Conservation (phyloP, 352 stramenopile species). For the Pythium utonaiense region DNA sequence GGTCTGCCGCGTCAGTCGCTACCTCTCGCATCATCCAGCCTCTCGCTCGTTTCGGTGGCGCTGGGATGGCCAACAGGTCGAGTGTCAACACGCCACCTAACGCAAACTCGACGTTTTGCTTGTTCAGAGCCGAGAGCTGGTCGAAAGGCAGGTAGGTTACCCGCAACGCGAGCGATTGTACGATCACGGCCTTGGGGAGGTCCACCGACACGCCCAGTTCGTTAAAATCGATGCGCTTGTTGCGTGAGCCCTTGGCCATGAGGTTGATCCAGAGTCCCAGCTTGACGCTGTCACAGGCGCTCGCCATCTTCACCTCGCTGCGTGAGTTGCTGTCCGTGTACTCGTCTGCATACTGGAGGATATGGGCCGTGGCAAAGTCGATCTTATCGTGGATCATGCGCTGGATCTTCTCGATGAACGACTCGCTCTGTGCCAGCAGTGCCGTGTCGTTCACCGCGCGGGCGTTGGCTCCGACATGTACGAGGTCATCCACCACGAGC, state of each 20-base stretch:
- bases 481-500: conserved; percentile 58
- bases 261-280: conserved; percentile 75
- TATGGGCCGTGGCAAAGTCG: conserved; percentile 54
- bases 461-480: conserved; percentile 51
- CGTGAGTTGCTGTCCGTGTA: conserved; percentile 53
- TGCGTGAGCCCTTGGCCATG: conserved; percentile 64
- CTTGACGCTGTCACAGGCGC: conserved; percentile 39
- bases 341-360: conserved; percentile 74
- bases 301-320: conserved; percentile 69
- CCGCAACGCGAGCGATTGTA: conserved; percentile 71
- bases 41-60: conserved; percentile 59
- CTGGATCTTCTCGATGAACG: conserved; percentile 52
- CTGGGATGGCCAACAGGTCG: conserved; percentile 63
- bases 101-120: conserved; percentile 38
- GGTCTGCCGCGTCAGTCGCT: conserved; percentile 31
- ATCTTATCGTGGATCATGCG: conserved; percentile 60
- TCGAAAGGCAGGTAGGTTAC: conserved; percentile 66
- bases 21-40: conserved; percentile 81
- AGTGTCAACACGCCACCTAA: conserved; percentile 64
- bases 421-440: conserved; percentile 34
- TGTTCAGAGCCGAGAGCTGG: conserved; percentile 26
- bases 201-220: conserved; percentile 65
- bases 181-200: conserved; percentile 72
- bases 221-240: conserved; percentile 72
- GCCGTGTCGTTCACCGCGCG: conserved; percentile 46